Conservation (phyloP, 108 stramenopile species). For the Chaetoceros tenuissimus region DNA sequence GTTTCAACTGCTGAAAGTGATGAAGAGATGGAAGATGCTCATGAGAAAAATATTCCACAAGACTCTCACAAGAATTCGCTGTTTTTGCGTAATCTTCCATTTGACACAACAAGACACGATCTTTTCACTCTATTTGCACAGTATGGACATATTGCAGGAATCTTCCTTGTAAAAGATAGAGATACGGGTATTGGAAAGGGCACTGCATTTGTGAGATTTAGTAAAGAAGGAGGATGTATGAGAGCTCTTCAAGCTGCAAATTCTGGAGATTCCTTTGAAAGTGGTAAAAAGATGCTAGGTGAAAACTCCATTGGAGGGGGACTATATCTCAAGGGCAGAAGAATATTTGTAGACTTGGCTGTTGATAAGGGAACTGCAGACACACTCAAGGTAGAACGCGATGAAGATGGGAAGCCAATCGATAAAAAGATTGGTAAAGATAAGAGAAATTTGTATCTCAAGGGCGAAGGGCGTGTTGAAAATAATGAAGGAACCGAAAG, state of each 20-base stretch:
- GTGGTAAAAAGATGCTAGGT: slow-evolving; percentile 23
- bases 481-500: slow-evolving; percentile 12
- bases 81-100: slow-evolving; percentile 94
- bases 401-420: slow-evolving; percentile 40
- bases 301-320: slow-evolving; percentile 16
- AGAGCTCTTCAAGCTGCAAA: slow-evolving; percentile 15
- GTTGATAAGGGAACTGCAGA: slow-evolving; percentile 69
- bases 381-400: slow-evolving; percentile 59
- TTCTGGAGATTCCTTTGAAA: slow-evolving; percentile 13
- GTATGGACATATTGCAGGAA: slow-evolving; percentile 77
- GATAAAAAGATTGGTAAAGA: slow-evolving; percentile 63
- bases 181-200: slow-evolving; percentile 71
- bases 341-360: slow-evolving; percentile 62
- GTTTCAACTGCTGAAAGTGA: not conserved
- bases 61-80: slow-evolving; percentile 35
- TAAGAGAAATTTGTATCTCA: slow-evolving; percentile 90
- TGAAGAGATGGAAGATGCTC: slow-evolving; percentile 7
- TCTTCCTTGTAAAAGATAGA: slow-evolving; percentile 85
- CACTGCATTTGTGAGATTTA: slow-evolving; percentile 87
- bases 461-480: slow-evolving; percentile 84
- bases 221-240: slow-evolving; percentile 20
- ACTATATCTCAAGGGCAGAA: slow-evolving; percentile 50
- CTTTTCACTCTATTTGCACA: slow-evolving; percentile 69
- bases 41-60: slow-evolving; percentile 13
- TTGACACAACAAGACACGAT: slow-evolving; percentile 86